These are phyloP conservation scores for Letharia lupina DNA, from an alignment of 495 filamentous ascomycete species.

Conservation along the genomic window DNA sequence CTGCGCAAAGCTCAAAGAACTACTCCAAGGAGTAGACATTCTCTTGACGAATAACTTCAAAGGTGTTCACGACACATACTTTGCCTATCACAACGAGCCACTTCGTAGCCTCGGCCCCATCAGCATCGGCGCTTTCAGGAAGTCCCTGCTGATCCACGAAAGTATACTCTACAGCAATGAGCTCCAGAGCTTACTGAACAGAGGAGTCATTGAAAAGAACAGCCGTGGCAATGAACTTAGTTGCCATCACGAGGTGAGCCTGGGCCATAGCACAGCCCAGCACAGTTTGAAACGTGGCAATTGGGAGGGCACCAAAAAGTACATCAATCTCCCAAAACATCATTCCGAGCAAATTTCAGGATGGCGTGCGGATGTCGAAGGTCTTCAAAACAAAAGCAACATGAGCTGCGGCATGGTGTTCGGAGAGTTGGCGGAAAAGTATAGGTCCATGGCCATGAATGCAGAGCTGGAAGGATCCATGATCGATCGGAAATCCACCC, in stretches of 20 bases:
- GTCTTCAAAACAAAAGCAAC: conserved; percentile 14
- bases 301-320: background rate
- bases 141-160: conserved; percentile 16
- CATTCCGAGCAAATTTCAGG: background rate
- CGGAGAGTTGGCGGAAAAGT: conserved; percentile 23
- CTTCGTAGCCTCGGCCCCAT: conserved; percentile 16
- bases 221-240: background rate
- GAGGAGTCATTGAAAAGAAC: conserved; percentile 12
- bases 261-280: background rate
- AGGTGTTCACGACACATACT: conserved; percentile 14
- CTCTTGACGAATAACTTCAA: conserved; percentile 22
- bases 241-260: background rate
- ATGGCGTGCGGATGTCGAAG: conserved; percentile 1
- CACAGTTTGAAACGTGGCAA: background rate
- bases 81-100: conserved; percentile 9
- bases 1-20: conserved; percentile 24
- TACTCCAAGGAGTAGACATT: conserved; percentile 15
- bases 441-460: conserved; percentile 8
- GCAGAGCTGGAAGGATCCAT: conserved; percentile 5
- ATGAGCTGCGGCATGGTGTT: conserved; percentile 24
- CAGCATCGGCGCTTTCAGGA: conserved; percentile 15
- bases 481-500: conserved; percentile 6
- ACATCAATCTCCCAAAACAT: background rate
- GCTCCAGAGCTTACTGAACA: conserved; percentile 13
- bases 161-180: conserved; percentile 16